Evolutionary conservation across 768 basidiomycete species (phyloP), one percentile per base, ranked within the genome.

Genomic region (Cystobasidium ongulense): DNA sequence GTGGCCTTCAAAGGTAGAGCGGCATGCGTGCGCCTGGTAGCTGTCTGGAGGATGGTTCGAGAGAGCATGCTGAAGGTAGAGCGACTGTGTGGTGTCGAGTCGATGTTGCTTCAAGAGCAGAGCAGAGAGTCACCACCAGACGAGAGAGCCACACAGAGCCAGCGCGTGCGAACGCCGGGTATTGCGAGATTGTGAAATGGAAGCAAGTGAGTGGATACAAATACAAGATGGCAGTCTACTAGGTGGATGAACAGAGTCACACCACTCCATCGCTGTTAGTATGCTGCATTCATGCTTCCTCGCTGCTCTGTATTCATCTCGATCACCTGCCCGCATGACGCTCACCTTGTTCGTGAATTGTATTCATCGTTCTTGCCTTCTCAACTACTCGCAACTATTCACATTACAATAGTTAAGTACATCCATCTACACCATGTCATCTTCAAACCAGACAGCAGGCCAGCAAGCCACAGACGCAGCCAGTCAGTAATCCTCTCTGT

Each of bases 1-100:
- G 57, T 38, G 78, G 57, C 57, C 31, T 38, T 61, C 13, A 61
- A 3, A 38, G 31, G 57, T 25, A 61, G 57, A 23, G 23, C 63
- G 31, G 65, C 65, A 29, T 67, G 27, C 10, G 65, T 43, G 25
- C 35, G 63, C 31, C 33, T 41, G 63, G 35, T 18, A 64, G 65
- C 38, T 52, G 43, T 29, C 65, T 64, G 33, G 7, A 61, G 57
- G 57, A 61, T 61, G 18, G 57, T 61, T 61, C 57, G 57, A 27
- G 57, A 61, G 11, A 61, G 57, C 57, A 61, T 61, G 36, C 13
- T n/a, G 57, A n/a, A 13, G 23, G 7, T 15, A 15, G 57, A 13
- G 7, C 53, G n/a, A 31, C 7, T 17, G 39, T 39, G 39, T 39
- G 8, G 7, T 17, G 39, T 17, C n/a, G 46, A 3, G 21, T 50